Base-by-base conservation (phyloP, 805 yeast genomes). In the Scheffersomyces amazonensis region DNA sequence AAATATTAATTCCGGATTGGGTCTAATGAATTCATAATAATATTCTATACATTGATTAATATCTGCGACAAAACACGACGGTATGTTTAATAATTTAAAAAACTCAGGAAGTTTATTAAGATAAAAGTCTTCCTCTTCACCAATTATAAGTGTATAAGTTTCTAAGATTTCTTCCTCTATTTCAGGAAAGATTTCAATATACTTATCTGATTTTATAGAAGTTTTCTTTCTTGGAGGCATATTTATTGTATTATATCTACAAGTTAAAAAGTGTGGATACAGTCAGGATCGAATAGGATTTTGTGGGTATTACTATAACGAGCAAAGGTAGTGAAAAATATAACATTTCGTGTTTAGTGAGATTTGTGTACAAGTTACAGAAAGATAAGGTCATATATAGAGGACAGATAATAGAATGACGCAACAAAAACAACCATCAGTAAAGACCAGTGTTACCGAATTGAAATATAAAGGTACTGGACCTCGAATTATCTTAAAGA, bases 401-500 rank as follows among this genome's bases (percentile, higher is more conserved):
- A n/a, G n/a, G n/a, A n/a, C n/a, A n/a, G n/a, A n/a, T n/a, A n/a
- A n/a, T n/a, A n/a, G n/a, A n/a, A 22, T 20, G 21, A 19, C 35
- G 5, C 18, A 32, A 18, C 3, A 6, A 11, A 20, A 9, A 6
- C 25, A 37, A 24, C 65, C 68, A 17, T 48, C 54, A n/a, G 48
- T 60, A n/a, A 39, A 50, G 19, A 68, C 75, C 1, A 57, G 71
- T 1, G 47, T 69, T 13, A 54, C 59, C 1, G 70, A 61, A 36
- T 59, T 66, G 39, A 48, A 62, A 15, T 23, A 52, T 16, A 21
- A 11, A 43, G 37, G 34, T 58, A 55, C 57, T 53, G 7, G 47
- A 41, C 39, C 64, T 41, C 57, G 66, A 10, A 56, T 76, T 1
- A 59, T 67, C 24, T 56, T 76, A 38, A 78, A 78, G 44, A 66